Percentiles rank a stretch among this genome's conserved stretches.
Conservation (phyloP, 345 rosid species). For the Pistacia atlantica region DNA sequence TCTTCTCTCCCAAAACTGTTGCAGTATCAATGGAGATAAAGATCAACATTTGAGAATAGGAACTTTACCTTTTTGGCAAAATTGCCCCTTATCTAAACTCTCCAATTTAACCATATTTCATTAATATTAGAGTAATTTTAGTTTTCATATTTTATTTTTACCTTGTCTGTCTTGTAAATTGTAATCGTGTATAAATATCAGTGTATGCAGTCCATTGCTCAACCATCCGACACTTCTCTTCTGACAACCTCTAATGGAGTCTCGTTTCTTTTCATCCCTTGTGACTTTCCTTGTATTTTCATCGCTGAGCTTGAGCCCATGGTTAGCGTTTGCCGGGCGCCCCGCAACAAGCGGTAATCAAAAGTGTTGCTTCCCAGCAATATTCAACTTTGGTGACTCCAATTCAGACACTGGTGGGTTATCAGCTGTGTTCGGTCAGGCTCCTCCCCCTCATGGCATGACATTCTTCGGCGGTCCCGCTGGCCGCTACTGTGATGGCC, state of each 20-base stretch:
- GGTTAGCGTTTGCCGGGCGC: background rate
- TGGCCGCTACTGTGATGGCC: conserved; percentile 88
- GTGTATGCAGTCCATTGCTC: too few species aligned
- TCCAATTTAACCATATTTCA: too few species aligned
- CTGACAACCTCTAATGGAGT: conserved; percentile 17
- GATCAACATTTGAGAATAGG: too few species aligned
- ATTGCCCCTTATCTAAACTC: too few species aligned
- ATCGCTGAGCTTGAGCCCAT: background rate
- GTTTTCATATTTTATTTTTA: too few species aligned
- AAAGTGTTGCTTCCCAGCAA: conserved; percentile 61
- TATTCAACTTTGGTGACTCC: conserved; percentile 92
- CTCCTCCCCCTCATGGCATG: conserved; percentile 66
- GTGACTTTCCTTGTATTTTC: conserved; percentile 1
- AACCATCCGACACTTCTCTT: too few species aligned
- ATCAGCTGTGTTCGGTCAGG: conserved; percentile 84
- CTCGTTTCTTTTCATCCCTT: background rate
- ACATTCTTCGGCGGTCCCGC: conserved; percentile 73
- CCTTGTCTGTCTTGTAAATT: too few species aligned
- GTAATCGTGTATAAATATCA: too few species aligned
- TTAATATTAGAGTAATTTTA: too few species aligned
- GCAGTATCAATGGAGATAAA: too few species aligned
- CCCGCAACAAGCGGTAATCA: background rate
- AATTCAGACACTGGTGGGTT: conserved; percentile 94
- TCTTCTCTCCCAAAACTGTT: too few species aligned
- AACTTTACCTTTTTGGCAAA: too few species aligned